phyloP scores from a whole-genome alignment of 108 stramenopile genomes.

The Cyclotella baltica region DNA sequence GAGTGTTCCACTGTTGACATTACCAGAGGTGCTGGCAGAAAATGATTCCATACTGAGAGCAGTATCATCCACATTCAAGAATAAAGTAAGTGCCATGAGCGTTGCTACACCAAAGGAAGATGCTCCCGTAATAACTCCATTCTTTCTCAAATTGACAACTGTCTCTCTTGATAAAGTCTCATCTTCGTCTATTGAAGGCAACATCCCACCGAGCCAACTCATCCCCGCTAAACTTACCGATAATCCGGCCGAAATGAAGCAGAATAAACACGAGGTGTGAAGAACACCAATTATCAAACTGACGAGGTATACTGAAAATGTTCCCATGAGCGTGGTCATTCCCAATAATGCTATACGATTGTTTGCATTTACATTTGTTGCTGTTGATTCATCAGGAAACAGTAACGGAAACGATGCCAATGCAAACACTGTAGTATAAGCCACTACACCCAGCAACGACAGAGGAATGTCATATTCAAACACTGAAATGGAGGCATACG shows the following conservation, averaged over 20 bases:
- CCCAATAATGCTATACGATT: constrained; percentile 76
- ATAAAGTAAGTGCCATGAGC: constrained; percentile 37
- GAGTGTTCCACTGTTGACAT: constrained; percentile 30
- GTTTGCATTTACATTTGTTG: constrained; percentile 14
- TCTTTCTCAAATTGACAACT: constrained; percentile 27
- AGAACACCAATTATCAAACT: constrained; percentile 76
- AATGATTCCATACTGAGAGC: background rate
- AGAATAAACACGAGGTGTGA: constrained; percentile 83
- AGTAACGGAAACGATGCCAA: constrained; percentile 64
- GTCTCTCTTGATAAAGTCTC: background rate
- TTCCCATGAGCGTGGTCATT: constrained; percentile 86
- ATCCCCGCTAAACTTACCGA: constrained; percentile 63
- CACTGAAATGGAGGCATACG: constrained; percentile 74
- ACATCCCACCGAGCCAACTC: constrained; percentile 68
- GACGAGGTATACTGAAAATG: constrained; percentile 90
- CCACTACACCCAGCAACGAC: constrained; percentile 65
- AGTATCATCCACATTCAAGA: constrained; percentile 37
- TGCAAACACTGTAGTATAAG: constrained; percentile 60
- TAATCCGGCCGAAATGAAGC: constrained; percentile 77
- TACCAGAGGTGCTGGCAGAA: background rate
- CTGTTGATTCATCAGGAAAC: background rate
- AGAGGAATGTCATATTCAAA: constrained; percentile 63
- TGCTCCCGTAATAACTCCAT: constrained; percentile 35
- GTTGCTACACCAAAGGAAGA: constrained; percentile 55
- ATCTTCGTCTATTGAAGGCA: constrained; percentile 43